phyloP scores from a whole-genome alignment of 768 basidiomycete species.

The Chalciporus chontae region DNA sequence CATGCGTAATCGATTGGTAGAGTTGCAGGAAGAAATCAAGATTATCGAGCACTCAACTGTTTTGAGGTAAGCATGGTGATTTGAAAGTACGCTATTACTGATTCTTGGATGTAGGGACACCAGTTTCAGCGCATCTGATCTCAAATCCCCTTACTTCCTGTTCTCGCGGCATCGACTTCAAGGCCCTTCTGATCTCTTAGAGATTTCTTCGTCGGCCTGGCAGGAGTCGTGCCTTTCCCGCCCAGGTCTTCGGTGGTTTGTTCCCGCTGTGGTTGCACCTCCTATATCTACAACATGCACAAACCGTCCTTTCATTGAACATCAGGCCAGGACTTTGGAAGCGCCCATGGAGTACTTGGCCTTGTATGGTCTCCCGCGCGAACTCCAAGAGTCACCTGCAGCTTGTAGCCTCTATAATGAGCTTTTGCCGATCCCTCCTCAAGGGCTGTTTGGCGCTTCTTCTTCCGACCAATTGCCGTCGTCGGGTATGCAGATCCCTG shows the following conservation, averaged over 20 bases:
- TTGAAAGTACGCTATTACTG: not conserved
- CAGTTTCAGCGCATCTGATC: constrained; percentile 15
- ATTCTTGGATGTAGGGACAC: constrained; percentile 19
- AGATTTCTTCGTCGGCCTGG: constrained; percentile 65
- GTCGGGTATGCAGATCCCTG: constrained; percentile 88
- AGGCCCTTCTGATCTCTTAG: constrained; percentile 50
- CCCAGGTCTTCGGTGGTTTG: constrained; percentile 76
- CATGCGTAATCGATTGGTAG: constrained; percentile 52
- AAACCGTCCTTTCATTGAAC: constrained; percentile 77
- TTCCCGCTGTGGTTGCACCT: constrained; percentile 84
- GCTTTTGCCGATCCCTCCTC: constrained; percentile 56
- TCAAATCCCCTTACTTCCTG: constrained; percentile 15
- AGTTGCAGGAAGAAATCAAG: constrained; percentile 42
- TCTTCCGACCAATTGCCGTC: constrained; percentile 71
- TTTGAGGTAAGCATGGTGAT: constrained; percentile 37
- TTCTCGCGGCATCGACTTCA: constrained; percentile 33
- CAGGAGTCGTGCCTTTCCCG: constrained; percentile 77
- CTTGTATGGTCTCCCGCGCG: constrained; percentile 79
- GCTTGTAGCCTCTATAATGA: constrained; percentile 46
- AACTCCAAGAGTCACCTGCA: constrained; percentile 54
- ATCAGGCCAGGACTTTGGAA: constrained; percentile 54
- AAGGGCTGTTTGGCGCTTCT: constrained; percentile 67
- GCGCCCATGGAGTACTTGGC: constrained; percentile 74
- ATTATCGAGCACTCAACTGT: constrained; percentile 41
- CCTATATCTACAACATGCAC: constrained; percentile 69